Conservation (phyloP, 192 early-diverging fungal genomes). For the Gigaspora rosea region DNA sequence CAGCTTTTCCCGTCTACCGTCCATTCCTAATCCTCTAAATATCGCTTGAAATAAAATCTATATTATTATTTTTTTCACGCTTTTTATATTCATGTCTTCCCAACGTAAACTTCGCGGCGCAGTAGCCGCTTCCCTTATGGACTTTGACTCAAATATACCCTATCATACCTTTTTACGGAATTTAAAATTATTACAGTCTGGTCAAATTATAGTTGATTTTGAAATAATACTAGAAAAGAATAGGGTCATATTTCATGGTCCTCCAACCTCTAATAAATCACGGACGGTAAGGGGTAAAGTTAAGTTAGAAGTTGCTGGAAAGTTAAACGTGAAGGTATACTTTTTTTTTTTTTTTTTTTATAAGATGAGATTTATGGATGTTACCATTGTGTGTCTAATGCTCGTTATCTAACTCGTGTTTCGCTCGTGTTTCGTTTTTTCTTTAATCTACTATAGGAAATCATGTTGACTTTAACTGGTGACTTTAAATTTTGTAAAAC, state of each 20-base stretch:
- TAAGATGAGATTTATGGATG: too few species aligned
- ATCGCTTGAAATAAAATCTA: too few species aligned
- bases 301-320: slow-evolving; percentile 25
- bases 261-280: background rate
- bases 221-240: slow-evolving; percentile 20
- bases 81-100: background rate
- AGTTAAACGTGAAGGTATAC: slow-evolving; percentile 22
- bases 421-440: background rate
- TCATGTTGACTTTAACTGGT: slow-evolving; percentile 3
- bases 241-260: slow-evolving; percentile 15
- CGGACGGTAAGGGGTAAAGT: slow-evolving; percentile 26
- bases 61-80: too few species aligned
- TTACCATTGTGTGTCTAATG: background rate
- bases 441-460: background rate
- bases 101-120: background rate
- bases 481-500: background rate
- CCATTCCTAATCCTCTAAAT: too few species aligned
- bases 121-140: background rate
- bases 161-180: slow-evolving; percentile 15
- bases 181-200: slow-evolving; percentile 7
- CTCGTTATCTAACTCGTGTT: too few species aligned
- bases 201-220: slow-evolving; percentile 21
- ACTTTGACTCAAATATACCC: slow-evolving; percentile 17
- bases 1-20: too few species aligned
- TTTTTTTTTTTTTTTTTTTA: too few species aligned